Evolutionary conservation across 1,284 basidiomycete genomes (phyloP), one percentile per base, ranked within the genome.

Genomic region (Anthracocystis setariae): DNA sequence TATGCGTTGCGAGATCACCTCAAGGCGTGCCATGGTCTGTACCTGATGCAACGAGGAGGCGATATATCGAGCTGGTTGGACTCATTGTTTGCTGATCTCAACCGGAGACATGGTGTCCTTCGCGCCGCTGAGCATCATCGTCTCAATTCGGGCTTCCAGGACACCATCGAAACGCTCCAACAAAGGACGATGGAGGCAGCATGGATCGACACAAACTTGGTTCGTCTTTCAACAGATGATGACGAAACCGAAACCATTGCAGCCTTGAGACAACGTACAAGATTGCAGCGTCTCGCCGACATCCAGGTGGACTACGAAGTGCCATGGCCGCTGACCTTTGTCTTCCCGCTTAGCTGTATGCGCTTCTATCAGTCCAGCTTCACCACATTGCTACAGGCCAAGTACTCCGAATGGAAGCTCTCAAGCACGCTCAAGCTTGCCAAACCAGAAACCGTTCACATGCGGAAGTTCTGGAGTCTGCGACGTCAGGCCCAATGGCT

Each of bases 391-490:
- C 50, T 74, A 37, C 73, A 68, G 37, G 54, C 57, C 21, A 63
- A 37, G 24, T 63, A 71, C 25, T 55, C 64, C 17, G 55, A 54
- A 13, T 68, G 57, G 61, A 59, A 55, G 47, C 46, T 69, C 27
- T 32, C 55, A 24, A 46, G 39, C 20, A 61, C 58, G 23, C 51
- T 69, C 29, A 69, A 73, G 49, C 35, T 45, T 8, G 58, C 54
- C 17, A 63, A 60, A 29, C 60, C 57, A 4, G 61, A 73, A 35
- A 65, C 57, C 37, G 23, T 58, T 44, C 52, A 64, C 39, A 53
- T 68, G 62, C 65, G 65, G 27, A 59, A 64, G 33, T 73, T 69
- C 46, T 73, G 66, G 65, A 25, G 52, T 10, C 48, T 73, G 18
- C 55, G 71, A 4, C 53, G 62, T 27, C 53, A 64, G 25, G 61